phyloP scores from a whole-genome alignment of 2,329 filamentous ascomycete species.

The Epichloe uncinata region DNA sequence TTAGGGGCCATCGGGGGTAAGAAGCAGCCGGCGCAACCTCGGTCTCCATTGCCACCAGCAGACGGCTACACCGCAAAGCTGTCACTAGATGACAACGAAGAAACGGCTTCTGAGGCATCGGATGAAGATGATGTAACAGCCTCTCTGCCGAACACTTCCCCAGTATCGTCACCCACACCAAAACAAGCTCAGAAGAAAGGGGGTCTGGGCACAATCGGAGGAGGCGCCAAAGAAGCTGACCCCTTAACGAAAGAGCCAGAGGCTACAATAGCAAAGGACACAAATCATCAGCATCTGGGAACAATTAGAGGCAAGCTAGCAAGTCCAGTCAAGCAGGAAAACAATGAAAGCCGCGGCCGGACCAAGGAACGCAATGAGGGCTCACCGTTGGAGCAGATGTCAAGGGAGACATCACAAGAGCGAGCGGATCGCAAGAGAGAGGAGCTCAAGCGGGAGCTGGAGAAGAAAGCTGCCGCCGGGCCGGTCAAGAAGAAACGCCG shows the following conservation, averaged over 20 bases:
- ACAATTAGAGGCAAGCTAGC: conserved; percentile 17
- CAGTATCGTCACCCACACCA: conserved; percentile 11
- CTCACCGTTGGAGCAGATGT: conserved; percentile 15
- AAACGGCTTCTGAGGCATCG: conserved; percentile 31
- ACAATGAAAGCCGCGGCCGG: conserved; percentile 13
- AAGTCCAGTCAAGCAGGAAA: conserved; percentile 8
- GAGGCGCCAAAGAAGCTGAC: conserved; percentile 11
- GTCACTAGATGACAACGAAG: conserved; percentile 17
- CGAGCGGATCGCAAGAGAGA: conserved; percentile 35
- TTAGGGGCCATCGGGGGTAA: conserved; percentile 25
- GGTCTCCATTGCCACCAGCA: conserved; percentile 8
- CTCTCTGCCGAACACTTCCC: conserved; percentile 10
- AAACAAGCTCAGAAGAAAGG: conserved; percentile 12
- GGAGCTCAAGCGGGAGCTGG: conserved; percentile 37
- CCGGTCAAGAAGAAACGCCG: conserved; percentile 43
- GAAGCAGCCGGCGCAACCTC: conserved; percentile 14
- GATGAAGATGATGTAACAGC: conserved; percentile 19
- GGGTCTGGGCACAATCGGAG: conserved; percentile 30
- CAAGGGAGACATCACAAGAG: conserved; percentile 30
- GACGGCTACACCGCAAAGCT: conserved; percentile 2
- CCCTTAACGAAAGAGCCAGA: conserved; percentile 2
- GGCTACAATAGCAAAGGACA: background rate
- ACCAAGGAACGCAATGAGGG: conserved; percentile 10
- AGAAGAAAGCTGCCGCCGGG: conserved; percentile 33
- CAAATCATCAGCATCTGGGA: conserved; percentile 17